Base-by-base conservation (phyloP, 305 asterid species). In the Solanum chacoense region DNA sequence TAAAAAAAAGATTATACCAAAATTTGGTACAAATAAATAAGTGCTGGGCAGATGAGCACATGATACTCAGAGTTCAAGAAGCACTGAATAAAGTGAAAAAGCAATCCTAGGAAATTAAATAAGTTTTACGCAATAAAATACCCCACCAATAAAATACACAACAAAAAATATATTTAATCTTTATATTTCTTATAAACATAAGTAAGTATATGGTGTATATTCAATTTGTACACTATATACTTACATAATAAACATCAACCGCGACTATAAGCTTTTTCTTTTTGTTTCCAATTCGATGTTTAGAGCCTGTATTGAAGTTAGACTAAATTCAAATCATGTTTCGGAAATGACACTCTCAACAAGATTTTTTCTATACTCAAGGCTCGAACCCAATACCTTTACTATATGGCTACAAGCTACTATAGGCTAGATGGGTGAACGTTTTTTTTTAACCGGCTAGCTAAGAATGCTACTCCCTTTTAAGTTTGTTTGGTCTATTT, bases 21-120 rank as follows among this genome's bases (percentile, higher is more conserved):
- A 28, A 28, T 13, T 3, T 80, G 67, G 22, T 42, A 42, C 28
- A 16, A 80, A 81, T 29, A 80, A 42, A 28, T 28, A 42, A 80
- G 7, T 42, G 16, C 40, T 80, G 67, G 63, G 85, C 45, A 37
- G 81, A 85, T 84, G 72, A 42, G 72, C 76, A 88, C 79, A 78
- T 26, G 90, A 34, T 71, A 65, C 74, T 81, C 88, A 72, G 31
- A 67, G 35, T 59, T 24, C 85, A 72, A 34, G 18, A 5, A 36
- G 22, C 32, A 55, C 14, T 55, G 88, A 71, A 85, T 90, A 86
- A 90, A 88, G 90, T 34, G 76, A 80, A 80, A 89, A 88, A 40
- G 85, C 26, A 28, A n/a, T 71, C 32, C 40, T 34, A 34, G 9
- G 24, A 55, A 55, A 55, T 55, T 55, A 55, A 55, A 55, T 18